Evolutionary conservation across 2,329 filamentous ascomycete species (phyloP).

Genomic region (Plenodomus biglobosus): DNA sequence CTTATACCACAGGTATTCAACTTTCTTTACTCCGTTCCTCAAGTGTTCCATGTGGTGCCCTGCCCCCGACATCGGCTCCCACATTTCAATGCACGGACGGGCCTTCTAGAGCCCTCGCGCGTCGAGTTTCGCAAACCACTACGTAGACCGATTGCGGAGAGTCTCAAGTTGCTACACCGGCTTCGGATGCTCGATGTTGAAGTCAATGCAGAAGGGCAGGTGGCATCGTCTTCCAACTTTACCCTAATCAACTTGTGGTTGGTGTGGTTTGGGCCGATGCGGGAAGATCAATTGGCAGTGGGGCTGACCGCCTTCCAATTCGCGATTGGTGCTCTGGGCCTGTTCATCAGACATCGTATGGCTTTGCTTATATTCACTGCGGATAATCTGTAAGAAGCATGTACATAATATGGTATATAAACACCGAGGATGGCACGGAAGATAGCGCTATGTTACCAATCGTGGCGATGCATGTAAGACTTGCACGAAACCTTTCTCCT

Average conservation of each 20-base stretch:
- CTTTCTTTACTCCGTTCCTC: slow-evolving; percentile 89
- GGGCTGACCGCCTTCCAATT: slow-evolving; percentile 81
- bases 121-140: slow-evolving; percentile 76
- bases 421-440: background rate
- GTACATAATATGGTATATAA: too few relatives aligned
- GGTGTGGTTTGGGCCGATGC: slow-evolving; percentile 88
- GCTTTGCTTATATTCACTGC: slow-evolving; percentile 86
- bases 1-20: slow-evolving; percentile 96
- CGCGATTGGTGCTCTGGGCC: slow-evolving; percentile 72
- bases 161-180: slow-evolving; percentile 67
- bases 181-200: slow-evolving; percentile 69
- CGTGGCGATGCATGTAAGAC: background rate
- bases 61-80: slow-evolving; percentile 93
- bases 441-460: background rate
- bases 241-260: slow-evolving; percentile 96
- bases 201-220: slow-evolving; percentile 66
- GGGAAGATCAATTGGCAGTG: slow-evolving; percentile 78
- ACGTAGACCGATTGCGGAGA: slow-evolving; percentile 60
- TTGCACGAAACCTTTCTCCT: too few relatives aligned
- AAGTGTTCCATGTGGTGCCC: slow-evolving; percentile 85
- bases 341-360: slow-evolving; percentile 83
- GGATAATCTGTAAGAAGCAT: slow-evolving; percentile 64
- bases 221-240: slow-evolving; percentile 83
- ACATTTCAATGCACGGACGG: slow-evolving; percentile 80
- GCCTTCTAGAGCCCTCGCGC: slow-evolving; percentile 81